Evolutionary conservation across 208 protist genomes (phyloP), one percentile per base, ranked within the genome.

Genomic region (Leishmania arabica): DNA sequence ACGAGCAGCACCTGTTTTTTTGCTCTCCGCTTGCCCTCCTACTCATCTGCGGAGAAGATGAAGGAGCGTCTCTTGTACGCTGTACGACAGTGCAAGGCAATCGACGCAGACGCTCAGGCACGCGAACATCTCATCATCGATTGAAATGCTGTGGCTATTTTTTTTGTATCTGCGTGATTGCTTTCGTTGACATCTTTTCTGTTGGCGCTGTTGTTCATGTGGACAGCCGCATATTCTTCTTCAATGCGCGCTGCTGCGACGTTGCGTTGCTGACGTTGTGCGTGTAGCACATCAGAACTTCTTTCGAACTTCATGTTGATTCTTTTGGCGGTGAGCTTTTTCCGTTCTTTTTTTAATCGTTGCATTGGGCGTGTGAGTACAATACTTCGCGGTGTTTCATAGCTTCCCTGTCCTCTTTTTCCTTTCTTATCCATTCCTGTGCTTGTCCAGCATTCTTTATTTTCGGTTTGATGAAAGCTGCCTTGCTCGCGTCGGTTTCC

Each of bases 1-100:
- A 95, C 95, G 1, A 96, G 95, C 73, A 92, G 93, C 78, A 99
- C 98, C 31, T 99, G 98, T 86, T 99, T 99, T 86, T 99, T 99
- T 77, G 96, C 91, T 2, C 88, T 99, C 34, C 91, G 95, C 13
- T 64, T 99, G 8, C 98, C 98, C 24, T 82, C 84, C 4, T 99
- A 99, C 79, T 90, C 91, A 31, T 97, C 91, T 3, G 53, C 81
- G 1, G 85, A 96, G 31, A 82, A 95, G 47, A 98, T 99, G 97
- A 93, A 90, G 79, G 93, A 99, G 79, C 92, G 91, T 56, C 72
- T 99, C n/a, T 74, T 99, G 6, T 99, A 99, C 86, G 98, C 98
- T 0, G 95, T 98, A 21, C 96, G 93, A 1, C 94, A 99, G 56
- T 99, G 98, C 84, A 95, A 94, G 75, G 96, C 97, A 3, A 99